Base-by-base conservation (phyloP, 371 early-diverging fungal species). In the Basidiobolus meristosporus region DNA sequence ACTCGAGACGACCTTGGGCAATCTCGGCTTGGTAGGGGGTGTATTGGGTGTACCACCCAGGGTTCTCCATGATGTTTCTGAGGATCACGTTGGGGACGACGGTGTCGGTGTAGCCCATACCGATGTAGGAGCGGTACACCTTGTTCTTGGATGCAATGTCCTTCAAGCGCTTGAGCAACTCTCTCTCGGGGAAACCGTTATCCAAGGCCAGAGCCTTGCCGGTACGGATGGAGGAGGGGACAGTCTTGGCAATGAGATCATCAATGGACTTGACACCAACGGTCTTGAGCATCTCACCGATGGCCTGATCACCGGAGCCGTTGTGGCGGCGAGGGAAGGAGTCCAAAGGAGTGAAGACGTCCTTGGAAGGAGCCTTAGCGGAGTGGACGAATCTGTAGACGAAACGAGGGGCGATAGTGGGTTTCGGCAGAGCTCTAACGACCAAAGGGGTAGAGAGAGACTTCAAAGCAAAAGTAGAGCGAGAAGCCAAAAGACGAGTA, bases 21-120 rank as follows among this genome's bases (percentile, higher is more conserved):
- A 95, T 95, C 62, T 96, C 97, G 16, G 97, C 87, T 64, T 96
- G 95, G 64, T 96, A 96, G 31, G 96, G 96, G 9, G 93, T 92
- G 62, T 96, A 96, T 77, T 88, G 65, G 23, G 47, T 46, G 15
- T 43, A 44, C 96, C 96, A 96, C 21, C 84, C 88, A 19, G 97
- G 97, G 57, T 90, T 92, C 59, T 96, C 97, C 59, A 96, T 53
- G 31, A 96, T 70, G 56, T 92, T 95, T 49, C 97, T 75, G 52
- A 88, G 62, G 42, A 96, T 90, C 29, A 96, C 93, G 36, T 82
- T 73, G 29, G 97, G 97, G 12, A 85, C 83, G 28, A 86, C 69
- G 18, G 82, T 77, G 43, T 77, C 74, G 14, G 79, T 77, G 64
- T 96, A 96, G 17, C 97, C 97, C 67, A 87, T 82, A 40, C 97